Evolutionary conservation across 768 basidiomycete species (phyloP).

Genomic region (Psilocybe tampanensis): DNA sequence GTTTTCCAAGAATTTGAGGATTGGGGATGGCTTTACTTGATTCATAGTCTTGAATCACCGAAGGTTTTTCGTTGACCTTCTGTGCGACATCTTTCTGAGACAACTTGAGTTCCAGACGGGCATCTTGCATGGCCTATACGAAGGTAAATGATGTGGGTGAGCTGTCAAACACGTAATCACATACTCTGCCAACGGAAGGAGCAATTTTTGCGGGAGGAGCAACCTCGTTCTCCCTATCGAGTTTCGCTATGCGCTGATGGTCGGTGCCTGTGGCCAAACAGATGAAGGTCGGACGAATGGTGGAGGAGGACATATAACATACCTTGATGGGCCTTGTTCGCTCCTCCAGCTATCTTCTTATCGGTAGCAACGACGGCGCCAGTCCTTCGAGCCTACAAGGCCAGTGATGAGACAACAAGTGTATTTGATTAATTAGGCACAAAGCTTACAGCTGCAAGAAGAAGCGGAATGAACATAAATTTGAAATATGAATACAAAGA

Average conservation of each 20-base stretch:
- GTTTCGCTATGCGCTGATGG: constrained; percentile 91
- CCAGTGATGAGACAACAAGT: constrained; percentile 7
- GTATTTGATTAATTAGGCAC: background rate
- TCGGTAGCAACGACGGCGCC: constrained; percentile 83
- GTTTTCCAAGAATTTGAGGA: constrained; percentile 83
- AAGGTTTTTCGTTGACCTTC: constrained; percentile 93
- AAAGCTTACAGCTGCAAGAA: constrained; percentile 53
- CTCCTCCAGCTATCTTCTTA: constrained; percentile 70
- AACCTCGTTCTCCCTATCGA: constrained; percentile 94
- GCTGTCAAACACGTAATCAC: background rate
- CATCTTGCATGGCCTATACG: constrained; percentile 75
- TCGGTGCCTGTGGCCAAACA: constrained; percentile 65
- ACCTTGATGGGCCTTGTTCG: constrained; percentile 83
- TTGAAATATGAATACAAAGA: constrained; percentile 5
- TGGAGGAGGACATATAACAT: background rate
- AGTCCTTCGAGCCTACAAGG: constrained; percentile 65
- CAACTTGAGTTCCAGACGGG: constrained; percentile 74
- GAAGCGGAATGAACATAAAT: constrained; percentile 2
- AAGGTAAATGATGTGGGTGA: background rate
- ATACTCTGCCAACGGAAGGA: constrained; percentile 71
- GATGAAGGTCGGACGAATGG: background rate
- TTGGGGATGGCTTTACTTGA: constrained; percentile 86
- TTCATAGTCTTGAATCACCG: constrained; percentile 88
- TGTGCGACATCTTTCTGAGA: constrained; percentile 93
- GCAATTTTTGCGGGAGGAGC: constrained; percentile 86